Evolutionary conservation across 2,329 filamentous ascomycete species (phyloP).

Genomic region (Teratosphaeria nubilosa): DNA sequence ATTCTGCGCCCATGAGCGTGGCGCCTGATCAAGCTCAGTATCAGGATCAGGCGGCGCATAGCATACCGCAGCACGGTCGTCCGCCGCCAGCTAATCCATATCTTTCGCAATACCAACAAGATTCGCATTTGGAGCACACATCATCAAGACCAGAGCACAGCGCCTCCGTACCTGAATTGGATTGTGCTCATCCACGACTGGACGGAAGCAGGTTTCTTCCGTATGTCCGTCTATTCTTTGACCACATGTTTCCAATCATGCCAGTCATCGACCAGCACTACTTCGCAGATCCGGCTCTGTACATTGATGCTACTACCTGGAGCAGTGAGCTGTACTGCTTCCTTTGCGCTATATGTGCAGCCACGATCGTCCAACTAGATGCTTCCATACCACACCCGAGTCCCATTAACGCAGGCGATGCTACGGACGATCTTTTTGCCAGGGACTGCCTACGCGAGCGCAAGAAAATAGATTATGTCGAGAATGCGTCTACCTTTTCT

Average conservation of each 20-base stretch:
- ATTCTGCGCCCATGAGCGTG: background rate
- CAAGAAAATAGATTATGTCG: constrained; percentile 20
- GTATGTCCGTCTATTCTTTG: constrained; percentile 26
- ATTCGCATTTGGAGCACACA: background rate
- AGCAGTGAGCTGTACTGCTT: constrained; percentile 23
- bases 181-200: constrained; percentile 10
- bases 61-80: too few species aligned
- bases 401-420: constrained; percentile 14
- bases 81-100: too few species aligned
- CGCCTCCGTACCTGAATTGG: background rate
- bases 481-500: constrained; percentile 17
- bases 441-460: constrained; percentile 25
- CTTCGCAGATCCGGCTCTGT: constrained; percentile 21
- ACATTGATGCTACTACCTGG: constrained; percentile 13
- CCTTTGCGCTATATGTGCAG: constrained; percentile 24
- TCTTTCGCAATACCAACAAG: background rate
- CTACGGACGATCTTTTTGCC: constrained; percentile 23
- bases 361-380: constrained; percentile 26
- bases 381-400: constrained; percentile 21
- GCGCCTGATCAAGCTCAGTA: constrained; percentile 10
- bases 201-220: constrained; percentile 20
- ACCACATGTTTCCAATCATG: constrained; percentile 28
- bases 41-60: background rate
- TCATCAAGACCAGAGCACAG: background rate
- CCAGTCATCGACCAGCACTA: constrained; percentile 23